Evolutionary conservation across 2,329 filamentous ascomycete species (phyloP).

Genomic region (Phaeosphaeria sp.): DNA sequence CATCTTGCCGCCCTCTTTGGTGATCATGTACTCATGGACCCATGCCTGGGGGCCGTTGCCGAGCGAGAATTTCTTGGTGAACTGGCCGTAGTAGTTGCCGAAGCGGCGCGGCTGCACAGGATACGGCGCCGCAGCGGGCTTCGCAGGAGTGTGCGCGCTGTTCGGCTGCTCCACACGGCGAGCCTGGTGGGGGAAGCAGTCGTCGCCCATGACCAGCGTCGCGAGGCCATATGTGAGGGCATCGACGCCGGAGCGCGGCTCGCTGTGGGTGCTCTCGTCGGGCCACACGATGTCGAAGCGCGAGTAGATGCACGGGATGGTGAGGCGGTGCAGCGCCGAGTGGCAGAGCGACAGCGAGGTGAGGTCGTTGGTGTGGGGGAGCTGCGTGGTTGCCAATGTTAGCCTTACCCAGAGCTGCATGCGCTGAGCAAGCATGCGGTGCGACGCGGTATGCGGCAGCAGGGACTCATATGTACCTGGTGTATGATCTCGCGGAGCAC

Average conservation of each 20-base stretch:
- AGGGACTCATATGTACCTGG: slow-evolving; percentile 62
- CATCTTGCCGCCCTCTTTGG: slow-evolving; percentile 86
- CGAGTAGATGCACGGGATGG: slow-evolving; percentile 81
- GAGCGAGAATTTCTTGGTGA: slow-evolving; percentile 81
- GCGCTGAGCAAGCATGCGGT: neutral
- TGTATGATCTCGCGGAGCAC: slow-evolving; percentile 80
- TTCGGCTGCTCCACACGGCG: slow-evolving; percentile 32
- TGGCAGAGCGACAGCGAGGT: slow-evolving; percentile 79
- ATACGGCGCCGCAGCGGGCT: slow-evolving; percentile 34
- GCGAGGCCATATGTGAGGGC: slow-evolving; percentile 83
- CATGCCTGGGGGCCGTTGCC: slow-evolving; percentile 81
- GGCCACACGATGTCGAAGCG: slow-evolving; percentile 91
- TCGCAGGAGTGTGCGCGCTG: slow-evolving; percentile 11
- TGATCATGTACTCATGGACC: slow-evolving; percentile 83
- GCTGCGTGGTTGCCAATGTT: slow-evolving; percentile 53
- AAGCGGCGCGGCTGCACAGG: slow-evolving; percentile 56
- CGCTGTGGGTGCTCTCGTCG: slow-evolving; percentile 68
- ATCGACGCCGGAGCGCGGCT: slow-evolving; percentile 76
- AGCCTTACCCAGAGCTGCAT: slow-evolving; percentile 12
- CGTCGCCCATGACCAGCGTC: slow-evolving; percentile 76
- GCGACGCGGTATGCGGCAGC: neutral
- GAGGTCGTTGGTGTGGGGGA: slow-evolving; percentile 82
- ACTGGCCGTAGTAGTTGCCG: slow-evolving; percentile 79
- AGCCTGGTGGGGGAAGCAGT: slow-evolving; percentile 62
- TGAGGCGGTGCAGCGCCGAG: slow-evolving; percentile 76